Evolutionary conservation across 2,329 filamentous ascomycete species (phyloP), one percentile per base, ranked within the genome.

Genomic region (Xylariaceae sp.): DNA sequence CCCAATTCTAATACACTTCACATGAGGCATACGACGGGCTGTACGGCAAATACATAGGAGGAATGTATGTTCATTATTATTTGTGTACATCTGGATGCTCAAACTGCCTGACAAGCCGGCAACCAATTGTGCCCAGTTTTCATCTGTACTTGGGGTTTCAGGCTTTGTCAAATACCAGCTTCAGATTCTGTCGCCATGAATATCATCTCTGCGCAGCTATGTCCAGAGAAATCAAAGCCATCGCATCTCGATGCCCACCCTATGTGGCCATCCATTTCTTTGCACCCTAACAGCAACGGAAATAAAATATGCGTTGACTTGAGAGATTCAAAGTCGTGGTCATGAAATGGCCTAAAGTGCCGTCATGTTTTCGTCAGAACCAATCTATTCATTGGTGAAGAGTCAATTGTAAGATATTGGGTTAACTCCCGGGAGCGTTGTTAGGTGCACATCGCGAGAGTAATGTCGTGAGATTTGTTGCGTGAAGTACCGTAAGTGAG

Each of bases 61-160:
- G 18, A 37, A 56, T 51, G 40, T 67, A 70, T 72, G 61, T 71
- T 73, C 72, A 69, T 73, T 71, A 74, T 69, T 71, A 72, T 71
- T 69, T 73, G 67, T 73, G 65, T 73, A 74, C 71, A 69, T 50
- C 54, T 41, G 46, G 45, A 46, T 52, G 44, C 50, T 54, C 40
- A 48, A 44, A 14, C 20, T 54, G 52, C 47, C 50, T 48, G 23
- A 47, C 26, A 20, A 52, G 47, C 51, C 50, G 43, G 45, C 40
- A 21, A 59, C 56, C 44, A 44, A 46, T 37, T 44, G n/a, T 62
- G 49, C 44, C 57, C 57, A 56, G 59, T 60, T 52, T 50, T 62
- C 54, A 40, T 54, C 47, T 48, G 47, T 3, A 51, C 54, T 54
- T 42, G 37, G 52, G 47, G 52, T 51, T 54, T 56, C 50, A 56